phyloP scores from a whole-genome alignment of 257 asterid genomes.

The Cordia subcordata region DNA sequence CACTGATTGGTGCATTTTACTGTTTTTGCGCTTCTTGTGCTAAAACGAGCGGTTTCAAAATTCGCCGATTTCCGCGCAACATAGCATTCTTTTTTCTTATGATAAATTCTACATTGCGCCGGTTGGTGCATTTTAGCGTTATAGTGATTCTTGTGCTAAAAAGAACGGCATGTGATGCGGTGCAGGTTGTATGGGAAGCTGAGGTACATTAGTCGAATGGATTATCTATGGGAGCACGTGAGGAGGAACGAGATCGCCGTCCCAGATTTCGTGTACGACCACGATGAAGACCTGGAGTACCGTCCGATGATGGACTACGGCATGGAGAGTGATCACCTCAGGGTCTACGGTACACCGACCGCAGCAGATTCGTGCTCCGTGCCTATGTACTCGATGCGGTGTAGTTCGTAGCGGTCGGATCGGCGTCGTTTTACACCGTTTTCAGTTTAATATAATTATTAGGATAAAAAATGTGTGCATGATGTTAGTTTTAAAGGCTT shows the following conservation, averaged over 20 bases:
- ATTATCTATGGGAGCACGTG: conserved; percentile 68
- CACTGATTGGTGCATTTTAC: background rate
- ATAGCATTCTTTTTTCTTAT: too few relatives aligned
- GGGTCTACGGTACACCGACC: conserved; percentile 30
- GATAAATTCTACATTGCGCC: too few relatives aligned
- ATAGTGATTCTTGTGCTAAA: too few relatives aligned
- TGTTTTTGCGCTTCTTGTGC: background rate
- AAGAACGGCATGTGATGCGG: background rate
- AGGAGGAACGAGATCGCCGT: conserved; percentile 60
- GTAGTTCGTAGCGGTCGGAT: conserved; percentile 41
- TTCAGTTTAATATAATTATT: background rate
- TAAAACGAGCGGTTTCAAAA: background rate
- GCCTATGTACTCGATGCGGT: conserved; percentile 64
- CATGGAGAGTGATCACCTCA: conserved; percentile 79
- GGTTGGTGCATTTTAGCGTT: too few relatives aligned
- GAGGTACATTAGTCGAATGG: conserved; percentile 62
- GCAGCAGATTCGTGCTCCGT: conserved; percentile 32
- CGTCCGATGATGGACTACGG: conserved; percentile 67
- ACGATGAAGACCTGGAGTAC: conserved; percentile 75
- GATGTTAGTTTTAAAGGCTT: too few relatives aligned
- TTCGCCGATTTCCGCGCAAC: too few relatives aligned
- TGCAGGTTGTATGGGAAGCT: conserved; percentile 65
- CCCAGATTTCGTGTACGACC: conserved; percentile 79
- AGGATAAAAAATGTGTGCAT: too few relatives aligned
- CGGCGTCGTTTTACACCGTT: background rate